Evolutionary conservation across 1,284 basidiomycete genomes (phyloP).

Genomic region (Moesziomyces sp.): DNA sequence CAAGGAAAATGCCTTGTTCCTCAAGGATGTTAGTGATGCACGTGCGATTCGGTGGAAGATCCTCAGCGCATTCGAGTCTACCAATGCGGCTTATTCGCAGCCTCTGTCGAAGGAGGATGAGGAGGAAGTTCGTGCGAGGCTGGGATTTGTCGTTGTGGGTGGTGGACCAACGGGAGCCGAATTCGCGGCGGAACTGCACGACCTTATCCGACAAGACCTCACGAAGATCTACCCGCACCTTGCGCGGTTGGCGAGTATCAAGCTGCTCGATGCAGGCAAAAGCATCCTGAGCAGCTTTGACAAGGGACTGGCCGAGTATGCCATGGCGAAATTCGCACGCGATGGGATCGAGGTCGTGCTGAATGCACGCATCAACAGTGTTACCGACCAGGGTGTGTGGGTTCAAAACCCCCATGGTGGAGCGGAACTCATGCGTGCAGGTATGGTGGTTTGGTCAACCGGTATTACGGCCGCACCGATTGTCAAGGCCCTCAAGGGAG

Average conservation of each 20-base stretch:
- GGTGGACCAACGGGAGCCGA: slow-evolving; percentile 55
- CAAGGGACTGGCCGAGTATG: slow-evolving; percentile 53
- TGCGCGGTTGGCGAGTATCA: slow-evolving; percentile 24
- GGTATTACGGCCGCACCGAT: slow-evolving; percentile 83
- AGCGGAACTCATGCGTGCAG: slow-evolving; percentile 61
- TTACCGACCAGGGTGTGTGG: slow-evolving; percentile 2
- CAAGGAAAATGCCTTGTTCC: slow-evolving; percentile 65
- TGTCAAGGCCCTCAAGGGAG: slow-evolving; percentile 73
- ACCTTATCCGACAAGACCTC: slow-evolving; percentile 76
- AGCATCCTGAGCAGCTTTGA: slow-evolving; percentile 65
- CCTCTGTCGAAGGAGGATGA: slow-evolving; percentile 75
- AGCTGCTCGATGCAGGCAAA: slow-evolving; percentile 53
- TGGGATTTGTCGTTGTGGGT: slow-evolving; percentile 51
- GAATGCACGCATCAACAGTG: slow-evolving; percentile 21
- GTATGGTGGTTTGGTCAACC: slow-evolving; percentile 85
- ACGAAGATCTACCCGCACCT: slow-evolving; percentile 69
- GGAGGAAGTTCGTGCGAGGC: slow-evolving; percentile 15
- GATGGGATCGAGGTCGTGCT: slow-evolving; percentile 41
- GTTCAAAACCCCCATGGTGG: slow-evolving; percentile 11
- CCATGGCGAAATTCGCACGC: slow-evolving; percentile 54
- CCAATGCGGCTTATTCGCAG: slow-evolving; percentile 74
- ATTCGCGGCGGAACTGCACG: slow-evolving; percentile 79
- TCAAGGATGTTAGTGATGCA: slow-evolving; percentile 85
- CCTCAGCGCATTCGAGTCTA: slow-evolving; percentile 82
- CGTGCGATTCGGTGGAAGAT: slow-evolving; percentile 81